phyloP scores from a whole-genome alignment of 441 rosid genomes.

The Pelargonium exstipulatum region DNA sequence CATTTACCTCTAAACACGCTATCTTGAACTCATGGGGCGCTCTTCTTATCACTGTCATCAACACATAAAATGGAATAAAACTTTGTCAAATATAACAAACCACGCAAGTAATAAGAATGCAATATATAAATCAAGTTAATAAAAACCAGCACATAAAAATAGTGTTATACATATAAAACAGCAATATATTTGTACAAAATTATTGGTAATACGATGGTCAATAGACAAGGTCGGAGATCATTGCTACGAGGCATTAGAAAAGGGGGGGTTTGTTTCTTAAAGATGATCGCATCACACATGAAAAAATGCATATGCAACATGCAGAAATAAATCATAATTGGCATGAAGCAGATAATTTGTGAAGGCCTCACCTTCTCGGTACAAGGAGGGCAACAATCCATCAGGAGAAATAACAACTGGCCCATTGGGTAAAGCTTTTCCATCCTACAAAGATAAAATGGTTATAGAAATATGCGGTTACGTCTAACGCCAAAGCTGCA shows the following conservation, averaged over 20 bases:
- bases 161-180: no score
- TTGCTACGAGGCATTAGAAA: no score
- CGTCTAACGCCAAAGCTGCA: neutral
- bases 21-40: slow-evolving; percentile 93
- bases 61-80: neutral
- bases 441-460: slow-evolving; percentile 49
- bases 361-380: slow-evolving; percentile 61
- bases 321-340: no score
- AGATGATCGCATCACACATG: no score
- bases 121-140: neutral
- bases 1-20: slow-evolving; percentile 71
- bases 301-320: no score
- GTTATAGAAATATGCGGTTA: slow-evolving; percentile 9
- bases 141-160: neutral
- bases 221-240: no score
- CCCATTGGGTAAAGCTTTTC: slow-evolving; percentile 73
- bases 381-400: slow-evolving; percentile 79
- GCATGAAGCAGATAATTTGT: no score
- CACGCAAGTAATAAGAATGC: neutral
- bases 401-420: slow-evolving; percentile 89
- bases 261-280: no score
- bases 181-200: no score
- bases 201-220: no score
- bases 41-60: slow-evolving; percentile 69
- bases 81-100: neutral